Evolutionary conservation across 2,329 filamentous ascomycete species (phyloP).

Genomic region (Talaromyces atroroseus): DNA sequence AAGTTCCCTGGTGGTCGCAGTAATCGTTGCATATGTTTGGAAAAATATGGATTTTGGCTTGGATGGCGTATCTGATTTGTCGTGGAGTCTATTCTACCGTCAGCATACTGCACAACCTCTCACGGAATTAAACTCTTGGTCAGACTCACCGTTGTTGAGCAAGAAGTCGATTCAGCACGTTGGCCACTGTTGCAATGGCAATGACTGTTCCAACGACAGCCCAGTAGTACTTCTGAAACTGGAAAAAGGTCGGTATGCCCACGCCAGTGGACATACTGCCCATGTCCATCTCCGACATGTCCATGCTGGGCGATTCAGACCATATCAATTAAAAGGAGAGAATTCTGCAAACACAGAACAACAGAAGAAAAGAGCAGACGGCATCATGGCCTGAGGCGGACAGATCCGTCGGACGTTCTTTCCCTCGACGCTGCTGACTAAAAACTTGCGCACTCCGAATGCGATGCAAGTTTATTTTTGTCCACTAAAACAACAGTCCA

Average conservation of each 20-base stretch:
- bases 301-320: conserved; percentile 13
- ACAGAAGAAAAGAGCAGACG: background rate
- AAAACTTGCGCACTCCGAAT: conserved; percentile 9
- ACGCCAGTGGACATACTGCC: conserved; percentile 38
- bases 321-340: background rate
- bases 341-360: background rate
- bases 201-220: conserved; percentile 41
- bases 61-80: conserved; percentile 41
- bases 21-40: conserved; percentile 47
- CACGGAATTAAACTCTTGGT: background rate
- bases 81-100: conserved; percentile 39
- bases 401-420: background rate
- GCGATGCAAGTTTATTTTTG: background rate
- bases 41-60: conserved; percentile 50
- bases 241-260: conserved; percentile 41
- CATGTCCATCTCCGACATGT: conserved; percentile 24
- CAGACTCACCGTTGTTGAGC: conserved; percentile 44
- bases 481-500: background rate
- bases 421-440: background rate
- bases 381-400: background rate
- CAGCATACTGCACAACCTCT: background rate
- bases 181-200: conserved; percentile 30
- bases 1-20: conserved; percentile 50
- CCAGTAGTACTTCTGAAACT: conserved; percentile 51
- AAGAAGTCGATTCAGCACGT: conserved; percentile 44